A percentile compares a stretch with the other conserved stretches of the same genome.
These are phyloP conservation scores for Trypanosoma conorhini DNA, from an alignment of 208 protist genomes.

Conservation along the genomic window DNA sequence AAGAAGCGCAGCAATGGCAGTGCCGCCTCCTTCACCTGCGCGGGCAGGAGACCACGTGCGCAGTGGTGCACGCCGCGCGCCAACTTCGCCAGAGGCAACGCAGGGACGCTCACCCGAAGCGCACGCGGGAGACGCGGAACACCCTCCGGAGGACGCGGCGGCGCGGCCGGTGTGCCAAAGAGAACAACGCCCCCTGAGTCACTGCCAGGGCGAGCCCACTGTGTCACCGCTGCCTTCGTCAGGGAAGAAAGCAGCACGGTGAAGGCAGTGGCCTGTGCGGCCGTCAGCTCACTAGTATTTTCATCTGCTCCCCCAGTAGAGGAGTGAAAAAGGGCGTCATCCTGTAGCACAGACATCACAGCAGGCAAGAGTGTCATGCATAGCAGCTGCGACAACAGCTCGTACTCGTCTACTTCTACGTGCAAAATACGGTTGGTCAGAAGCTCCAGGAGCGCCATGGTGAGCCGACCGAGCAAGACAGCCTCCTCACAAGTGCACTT, in stretches of 20 bases:
- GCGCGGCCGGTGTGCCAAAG: constrained; percentile 6
- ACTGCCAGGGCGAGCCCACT: constrained; percentile 5
- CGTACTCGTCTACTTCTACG: background rate
- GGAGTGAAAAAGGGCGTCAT: constrained; percentile 10
- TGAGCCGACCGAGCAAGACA: constrained; percentile 11
- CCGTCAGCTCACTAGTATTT: constrained; percentile 2
- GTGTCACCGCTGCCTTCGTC: constrained; percentile 25
- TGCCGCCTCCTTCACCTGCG: constrained; percentile 1
- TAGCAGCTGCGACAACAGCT: constrained; percentile 15
- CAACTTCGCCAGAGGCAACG: constrained; percentile 7
- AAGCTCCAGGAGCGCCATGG: constrained; percentile 16
- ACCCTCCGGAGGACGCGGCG: background rate
- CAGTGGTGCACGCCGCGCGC: constrained; percentile 3
- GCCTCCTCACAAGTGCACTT: constrained; percentile 15
- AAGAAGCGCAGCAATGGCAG: constrained; percentile 30
- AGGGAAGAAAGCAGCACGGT: constrained; percentile 20
- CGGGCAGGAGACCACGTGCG: background rate
- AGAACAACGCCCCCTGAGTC: background rate
- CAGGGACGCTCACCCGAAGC: background rate
- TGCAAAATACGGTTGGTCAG: constrained; percentile 11
- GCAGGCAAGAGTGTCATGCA: constrained; percentile 24
- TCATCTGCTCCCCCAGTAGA: background rate
- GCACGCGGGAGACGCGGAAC: background rate
- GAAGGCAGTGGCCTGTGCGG: constrained; percentile 11
- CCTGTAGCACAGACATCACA: constrained; percentile 10